These are phyloP conservation scores for Tetrahymena thermophila DNA, from an alignment of 73 alveolate species.

Conservation along the genomic window DNA sequence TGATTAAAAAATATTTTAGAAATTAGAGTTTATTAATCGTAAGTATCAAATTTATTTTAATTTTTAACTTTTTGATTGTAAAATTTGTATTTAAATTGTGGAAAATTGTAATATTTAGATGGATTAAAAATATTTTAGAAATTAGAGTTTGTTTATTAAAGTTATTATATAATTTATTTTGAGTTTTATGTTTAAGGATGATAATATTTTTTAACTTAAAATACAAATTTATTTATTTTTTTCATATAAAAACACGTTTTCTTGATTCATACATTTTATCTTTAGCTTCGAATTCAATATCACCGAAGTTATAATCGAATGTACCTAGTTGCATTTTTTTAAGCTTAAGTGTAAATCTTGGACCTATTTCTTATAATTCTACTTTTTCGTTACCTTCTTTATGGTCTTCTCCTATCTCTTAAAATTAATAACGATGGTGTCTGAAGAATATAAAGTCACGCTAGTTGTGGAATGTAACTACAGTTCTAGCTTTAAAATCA, in stretches of 20 bases:
- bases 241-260: slow-evolving; percentile 34
- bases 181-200: background rate
- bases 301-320: slow-evolving; percentile 29
- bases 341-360: slow-evolving; percentile 34
- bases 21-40: no score
- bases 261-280: slow-evolving; percentile 38
- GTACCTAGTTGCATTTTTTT: slow-evolving; percentile 24
- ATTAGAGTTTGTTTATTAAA: no score
- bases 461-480: slow-evolving; percentile 37
- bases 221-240: background rate
- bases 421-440: slow-evolving; percentile 40
- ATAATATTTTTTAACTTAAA: no score
- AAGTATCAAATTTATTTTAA: no score
- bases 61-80: no score
- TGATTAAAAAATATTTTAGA: no score
- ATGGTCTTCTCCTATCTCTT: background rate
- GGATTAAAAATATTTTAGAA: no score
- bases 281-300: slow-evolving; percentile 34
- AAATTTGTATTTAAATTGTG: no score
- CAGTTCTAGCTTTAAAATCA: slow-evolving; percentile 38
- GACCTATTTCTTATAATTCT: slow-evolving; percentile 41
- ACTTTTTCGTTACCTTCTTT: slow-evolving; percentile 27
- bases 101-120: no score
- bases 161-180: no score
- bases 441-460: slow-evolving; percentile 41